A percentile compares a stretch with the other conserved stretches of the same genome.
phyloP scores from a whole-genome alignment of 805 yeast species.

The Starmera amethionina region DNA sequence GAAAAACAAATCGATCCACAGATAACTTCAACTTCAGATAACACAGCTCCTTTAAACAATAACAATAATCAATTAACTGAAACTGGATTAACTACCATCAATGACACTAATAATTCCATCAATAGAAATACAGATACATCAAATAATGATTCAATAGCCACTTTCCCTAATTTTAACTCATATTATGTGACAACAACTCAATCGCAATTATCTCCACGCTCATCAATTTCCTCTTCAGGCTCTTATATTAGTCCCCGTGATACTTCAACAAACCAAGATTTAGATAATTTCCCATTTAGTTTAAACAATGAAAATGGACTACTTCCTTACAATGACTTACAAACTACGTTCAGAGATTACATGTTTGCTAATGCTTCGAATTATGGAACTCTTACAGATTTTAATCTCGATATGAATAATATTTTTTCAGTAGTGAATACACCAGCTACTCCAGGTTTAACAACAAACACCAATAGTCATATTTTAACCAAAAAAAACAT shows the following conservation, averaged over 20 bases:
- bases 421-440: not conserved
- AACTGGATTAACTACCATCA: too few species aligned
- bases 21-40: not conserved
- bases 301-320: slow-evolving; percentile 7
- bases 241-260: not conserved
- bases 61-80: too few species aligned
- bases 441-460: not conserved
- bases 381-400: slow-evolving; percentile 5
- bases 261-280: not conserved
- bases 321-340: slow-evolving; percentile 21
- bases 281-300: not conserved
- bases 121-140: too few species aligned
- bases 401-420: not conserved
- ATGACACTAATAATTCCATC: too few species aligned
- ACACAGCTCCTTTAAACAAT: not conserved
- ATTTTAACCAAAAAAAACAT: not conserved
- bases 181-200: too few species aligned
- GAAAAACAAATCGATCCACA: not conserved
- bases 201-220: not conserved
- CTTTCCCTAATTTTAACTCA: too few species aligned
- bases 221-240: not conserved
- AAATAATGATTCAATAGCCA: too few species aligned
- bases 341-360: slow-evolving; percentile 26
- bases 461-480: not conserved
- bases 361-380: slow-evolving; percentile 28